These are phyloP conservation scores for Exophiala sp. DNA, from an alignment of 2,329 filamentous ascomycete species.

Conservation along the genomic window DNA sequence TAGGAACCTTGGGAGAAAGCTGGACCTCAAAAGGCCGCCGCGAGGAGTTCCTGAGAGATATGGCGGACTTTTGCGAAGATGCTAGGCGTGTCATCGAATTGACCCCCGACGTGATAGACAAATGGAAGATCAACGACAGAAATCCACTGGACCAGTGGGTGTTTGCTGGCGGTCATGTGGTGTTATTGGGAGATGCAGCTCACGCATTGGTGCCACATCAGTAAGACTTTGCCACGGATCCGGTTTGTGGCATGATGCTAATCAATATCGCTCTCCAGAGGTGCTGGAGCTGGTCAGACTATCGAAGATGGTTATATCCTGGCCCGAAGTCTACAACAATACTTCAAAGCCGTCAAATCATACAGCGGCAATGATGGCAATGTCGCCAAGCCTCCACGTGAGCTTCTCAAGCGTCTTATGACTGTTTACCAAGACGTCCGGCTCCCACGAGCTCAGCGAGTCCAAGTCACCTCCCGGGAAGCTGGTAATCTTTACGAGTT, in stretches of 20 bases:
- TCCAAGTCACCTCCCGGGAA: conserved; percentile 12
- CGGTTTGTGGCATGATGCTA: not conserved
- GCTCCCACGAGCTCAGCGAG: conserved; percentile 17
- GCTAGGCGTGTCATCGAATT: conserved; percentile 21
- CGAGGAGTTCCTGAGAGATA: conserved; percentile 25
- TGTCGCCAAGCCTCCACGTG: conserved; percentile 9
- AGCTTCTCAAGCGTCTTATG: conserved; percentile 32
- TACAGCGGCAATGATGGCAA: too few relatives aligned
- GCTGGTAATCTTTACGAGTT: conserved; percentile 35
- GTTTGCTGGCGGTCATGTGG: conserved; percentile 21
- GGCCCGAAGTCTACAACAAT: conserved; percentile 13
- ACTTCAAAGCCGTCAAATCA: not conserved
- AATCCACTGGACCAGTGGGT: conserved; percentile 23
- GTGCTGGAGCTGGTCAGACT: conserved; percentile 60
- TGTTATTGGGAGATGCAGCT: conserved; percentile 34
- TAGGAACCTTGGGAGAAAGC: conserved; percentile 35
- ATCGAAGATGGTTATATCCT: conserved; percentile 59
- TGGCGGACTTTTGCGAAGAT: conserved; percentile 14
- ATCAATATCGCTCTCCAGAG: conserved; percentile 37
- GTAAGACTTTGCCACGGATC: conserved; percentile 7
- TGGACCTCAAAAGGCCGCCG: conserved; percentile 34
- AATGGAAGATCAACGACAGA: conserved; percentile 23
- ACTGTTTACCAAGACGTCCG: conserved; percentile 15
- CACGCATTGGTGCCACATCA: conserved; percentile 36
- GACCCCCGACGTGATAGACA: conserved; percentile 15